Conservation (phyloP, 1,284 basidiomycete genomes). For the Ceratobasidium sp. region DNA sequence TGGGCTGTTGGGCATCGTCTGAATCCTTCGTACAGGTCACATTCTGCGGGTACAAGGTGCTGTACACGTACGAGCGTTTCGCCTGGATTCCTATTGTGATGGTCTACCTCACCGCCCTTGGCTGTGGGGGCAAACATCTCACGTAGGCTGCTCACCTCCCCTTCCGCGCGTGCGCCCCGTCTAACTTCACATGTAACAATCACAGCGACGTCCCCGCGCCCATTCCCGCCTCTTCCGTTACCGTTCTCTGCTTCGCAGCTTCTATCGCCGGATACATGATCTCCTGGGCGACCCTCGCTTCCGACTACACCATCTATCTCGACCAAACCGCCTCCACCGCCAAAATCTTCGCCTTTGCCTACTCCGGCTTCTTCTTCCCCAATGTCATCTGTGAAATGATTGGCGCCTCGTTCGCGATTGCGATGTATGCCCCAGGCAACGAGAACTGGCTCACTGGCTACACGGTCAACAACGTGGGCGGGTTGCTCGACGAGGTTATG, state of each 20-base stretch:
- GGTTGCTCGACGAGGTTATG: conserved; percentile 58
- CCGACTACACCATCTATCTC: conserved; percentile 52
- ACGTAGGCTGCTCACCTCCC: conserved; percentile 26
- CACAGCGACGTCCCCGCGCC: conserved; percentile 18
- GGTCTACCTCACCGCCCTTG: conserved; percentile 52
- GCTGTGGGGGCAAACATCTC: conserved; percentile 38
- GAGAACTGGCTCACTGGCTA: conserved; percentile 55
- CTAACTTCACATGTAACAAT: neutral
- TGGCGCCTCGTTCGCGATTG: conserved; percentile 54
- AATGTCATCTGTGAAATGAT: conserved; percentile 53
- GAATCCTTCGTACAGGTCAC: conserved; percentile 25
- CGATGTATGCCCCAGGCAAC: conserved; percentile 51
- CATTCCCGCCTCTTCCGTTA: conserved; percentile 47
- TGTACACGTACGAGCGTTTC: conserved; percentile 53
- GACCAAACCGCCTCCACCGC: conserved; percentile 38
- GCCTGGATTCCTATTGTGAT: conserved; percentile 58
- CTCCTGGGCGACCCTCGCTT: conserved; percentile 53
- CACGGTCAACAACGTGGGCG: conserved; percentile 54
- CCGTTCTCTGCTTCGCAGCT: conserved; percentile 51
- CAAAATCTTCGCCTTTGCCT: conserved; percentile 57
- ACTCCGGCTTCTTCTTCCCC: conserved; percentile 58
- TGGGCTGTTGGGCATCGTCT: neutral
- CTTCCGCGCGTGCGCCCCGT: neutral
- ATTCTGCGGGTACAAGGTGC: conserved; percentile 54
- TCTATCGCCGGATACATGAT: conserved; percentile 53